Evolutionary conservation across 202 grass and related monocot species (phyloP), one percentile per base, ranked within the genome.

Genomic region (Panicum virgatum): DNA sequence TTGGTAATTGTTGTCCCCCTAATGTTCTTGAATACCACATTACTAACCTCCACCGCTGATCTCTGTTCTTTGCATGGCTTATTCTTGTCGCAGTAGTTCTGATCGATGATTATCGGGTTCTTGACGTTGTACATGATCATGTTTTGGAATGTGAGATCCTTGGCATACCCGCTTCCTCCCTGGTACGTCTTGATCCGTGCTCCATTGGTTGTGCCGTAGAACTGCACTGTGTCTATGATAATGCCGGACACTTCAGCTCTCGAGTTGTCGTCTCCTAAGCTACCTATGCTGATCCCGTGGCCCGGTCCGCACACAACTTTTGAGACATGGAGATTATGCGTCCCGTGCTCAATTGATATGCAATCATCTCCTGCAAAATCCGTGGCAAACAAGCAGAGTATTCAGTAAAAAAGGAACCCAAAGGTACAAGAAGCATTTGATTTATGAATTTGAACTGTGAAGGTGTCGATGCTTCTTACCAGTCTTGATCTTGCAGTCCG

Each of bases 161-260:
- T 98, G 0, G 92, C 96, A 3, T 90, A 90, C 1, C 96, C 96
- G 1, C 80, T 89, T 12, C 93, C 91, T 4, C 92, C 96, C 72
- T 95, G 96, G 70, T 86, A 92, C 29, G 96, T 92, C 81, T 99
- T 99, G 86, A 99, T 96, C 13, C 92, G 70, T 2, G 83, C 89
- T 46, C 96, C 93, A 7, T 99, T 96, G 11, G 90, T 82, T 0
- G 96, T 99, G 34, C 91, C 85, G 9, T 77, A 46, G 7, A 98
- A 3, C 0, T 82, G 84, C 59, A 81, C 89, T 0, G 44, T 85
- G 75, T 93, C 92, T 8, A 98, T 62, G 13, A 26, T 51, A 14
- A 98, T 72, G 26, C 74, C 42, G 0, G 87, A 93, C 15, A 98
- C 96, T 44, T 92, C 62, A 1, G 85, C 92, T 48, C 64, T 64